Evolutionary conservation across 257 asterid species (phyloP).

Genomic region (Solanum ossicruentum): DNA sequence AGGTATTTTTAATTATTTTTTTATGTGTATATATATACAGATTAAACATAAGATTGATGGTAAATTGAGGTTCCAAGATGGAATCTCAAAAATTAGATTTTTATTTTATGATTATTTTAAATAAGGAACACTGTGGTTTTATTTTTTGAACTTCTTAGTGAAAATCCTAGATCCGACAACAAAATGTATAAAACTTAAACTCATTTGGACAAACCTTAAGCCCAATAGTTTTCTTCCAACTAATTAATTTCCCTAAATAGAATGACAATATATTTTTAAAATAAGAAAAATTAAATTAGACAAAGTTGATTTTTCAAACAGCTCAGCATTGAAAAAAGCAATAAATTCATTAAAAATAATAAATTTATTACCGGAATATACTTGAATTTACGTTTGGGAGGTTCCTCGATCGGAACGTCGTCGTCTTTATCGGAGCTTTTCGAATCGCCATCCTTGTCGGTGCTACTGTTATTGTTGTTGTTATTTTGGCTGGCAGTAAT

Average conservation of each 20-base stretch:
- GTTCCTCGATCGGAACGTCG: slow-evolving; percentile 38
- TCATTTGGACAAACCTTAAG: neutral
- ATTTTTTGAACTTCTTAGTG: neutral
- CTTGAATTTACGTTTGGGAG: slow-evolving; percentile 61
- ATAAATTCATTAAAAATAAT: neutral
- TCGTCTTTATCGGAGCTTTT: slow-evolving; percentile 27
- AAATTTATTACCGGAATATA: slow-evolving; percentile 65
- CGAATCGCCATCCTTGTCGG: slow-evolving; percentile 18
- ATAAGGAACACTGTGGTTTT: neutral
- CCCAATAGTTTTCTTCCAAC: neutral
- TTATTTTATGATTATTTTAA: too few relatives aligned
- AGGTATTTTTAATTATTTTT: neutral
- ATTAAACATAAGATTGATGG: too few relatives aligned
- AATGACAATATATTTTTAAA: neutral
- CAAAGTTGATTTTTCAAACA: neutral
- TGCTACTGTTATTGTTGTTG: neutral
- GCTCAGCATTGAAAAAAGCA: neutral
- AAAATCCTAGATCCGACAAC: neutral
- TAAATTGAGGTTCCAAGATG: too few relatives aligned
- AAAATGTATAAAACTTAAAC: too few relatives aligned
- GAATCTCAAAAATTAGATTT: too few relatives aligned
- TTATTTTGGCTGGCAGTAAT: slow-evolving; percentile 1
- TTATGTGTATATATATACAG: neutral
- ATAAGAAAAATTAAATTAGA: neutral
- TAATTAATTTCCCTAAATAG: neutral